Evolutionary conservation across 352 stramenopile species (phyloP).

Genomic region (Phytophthora vignae): DNA sequence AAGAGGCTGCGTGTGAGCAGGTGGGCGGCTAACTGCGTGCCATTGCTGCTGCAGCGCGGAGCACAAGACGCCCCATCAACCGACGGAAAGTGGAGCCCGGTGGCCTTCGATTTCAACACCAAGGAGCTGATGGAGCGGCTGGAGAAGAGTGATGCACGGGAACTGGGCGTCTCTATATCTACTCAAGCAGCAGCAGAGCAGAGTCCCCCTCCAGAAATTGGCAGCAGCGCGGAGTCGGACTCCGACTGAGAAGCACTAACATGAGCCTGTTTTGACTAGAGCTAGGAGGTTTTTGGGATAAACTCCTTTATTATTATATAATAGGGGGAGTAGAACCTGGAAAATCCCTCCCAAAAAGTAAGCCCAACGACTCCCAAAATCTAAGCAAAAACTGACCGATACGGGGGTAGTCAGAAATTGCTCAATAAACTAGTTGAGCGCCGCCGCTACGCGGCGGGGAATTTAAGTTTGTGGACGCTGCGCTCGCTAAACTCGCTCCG

Average conservation of each 20-base stretch:
- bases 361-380: no score
- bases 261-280: not conserved
- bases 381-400: no score
- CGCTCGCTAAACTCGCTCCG: no score
- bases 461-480: no score
- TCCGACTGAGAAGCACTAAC: not conserved
- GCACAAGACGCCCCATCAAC: conserved; percentile 29
- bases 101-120: conserved; percentile 67
- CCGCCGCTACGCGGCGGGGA: no score
- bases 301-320: no score
- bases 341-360: no score
- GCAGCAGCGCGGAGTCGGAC: conserved; percentile 13
- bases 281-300: no score
- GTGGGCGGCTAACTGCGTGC: not conserved
- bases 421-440: no score
- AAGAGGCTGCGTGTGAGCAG: not conserved
- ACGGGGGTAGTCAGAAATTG: no score
- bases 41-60: conserved; percentile 39
- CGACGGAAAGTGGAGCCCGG: conserved; percentile 64
- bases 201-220: not conserved
- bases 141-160: conserved; percentile 57
- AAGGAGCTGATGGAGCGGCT: conserved; percentile 61
- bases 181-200: not conserved
- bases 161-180: conserved; percentile 68
- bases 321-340: no score